Evolutionary conservation across 208 protist species (phyloP).

Genomic region (Strigomonas culicis): DNA sequence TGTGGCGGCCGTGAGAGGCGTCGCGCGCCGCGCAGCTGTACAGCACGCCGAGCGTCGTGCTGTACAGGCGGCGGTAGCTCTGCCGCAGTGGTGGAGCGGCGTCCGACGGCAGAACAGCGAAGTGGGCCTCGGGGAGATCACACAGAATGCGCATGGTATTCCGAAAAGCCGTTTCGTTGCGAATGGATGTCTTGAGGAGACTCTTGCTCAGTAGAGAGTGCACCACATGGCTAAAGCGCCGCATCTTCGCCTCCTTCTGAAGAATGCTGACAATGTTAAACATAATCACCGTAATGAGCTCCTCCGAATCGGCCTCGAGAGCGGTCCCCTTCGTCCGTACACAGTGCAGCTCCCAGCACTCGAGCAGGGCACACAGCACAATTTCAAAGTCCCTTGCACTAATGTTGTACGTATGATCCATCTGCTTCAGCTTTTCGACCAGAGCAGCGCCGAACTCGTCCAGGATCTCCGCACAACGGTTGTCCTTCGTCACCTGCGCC

Average conservation of each 20-base stretch:
- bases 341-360: slow-evolving; percentile 84
- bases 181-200: slow-evolving; percentile 41
- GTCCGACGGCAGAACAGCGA: slow-evolving; percentile 27
- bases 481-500: slow-evolving; percentile 69
- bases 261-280: slow-evolving; percentile 35
- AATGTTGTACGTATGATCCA: slow-evolving; percentile 59
- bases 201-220: slow-evolving; percentile 28
- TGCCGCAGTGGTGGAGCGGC: slow-evolving; percentile 6
- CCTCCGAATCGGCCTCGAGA: slow-evolving; percentile 37
- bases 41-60: slow-evolving; percentile 34
- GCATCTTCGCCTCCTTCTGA: slow-evolving; percentile 26
- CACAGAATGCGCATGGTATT: slow-evolving; percentile 45
- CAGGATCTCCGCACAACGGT: slow-evolving; percentile 44
- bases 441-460: slow-evolving; percentile 81
- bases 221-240: slow-evolving; percentile 30
- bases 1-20: slow-evolving; percentile 6
- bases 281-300: slow-evolving; percentile 68
- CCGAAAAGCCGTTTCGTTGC: slow-evolving; percentile 38
- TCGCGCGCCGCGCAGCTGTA: slow-evolving; percentile 13
- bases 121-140: slow-evolving; percentile 20
- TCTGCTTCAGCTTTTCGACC: slow-evolving; percentile 46
- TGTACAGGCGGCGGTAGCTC: slow-evolving; percentile 39
- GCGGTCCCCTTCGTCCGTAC: slow-evolving; percentile 49
- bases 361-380: slow-evolving; percentile 54
- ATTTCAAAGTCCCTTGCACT: slow-evolving; percentile 52